These are phyloP conservation scores for Daedalea quercina DNA, from an alignment of 768 basidiomycete genomes.

Conservation along the genomic window DNA sequence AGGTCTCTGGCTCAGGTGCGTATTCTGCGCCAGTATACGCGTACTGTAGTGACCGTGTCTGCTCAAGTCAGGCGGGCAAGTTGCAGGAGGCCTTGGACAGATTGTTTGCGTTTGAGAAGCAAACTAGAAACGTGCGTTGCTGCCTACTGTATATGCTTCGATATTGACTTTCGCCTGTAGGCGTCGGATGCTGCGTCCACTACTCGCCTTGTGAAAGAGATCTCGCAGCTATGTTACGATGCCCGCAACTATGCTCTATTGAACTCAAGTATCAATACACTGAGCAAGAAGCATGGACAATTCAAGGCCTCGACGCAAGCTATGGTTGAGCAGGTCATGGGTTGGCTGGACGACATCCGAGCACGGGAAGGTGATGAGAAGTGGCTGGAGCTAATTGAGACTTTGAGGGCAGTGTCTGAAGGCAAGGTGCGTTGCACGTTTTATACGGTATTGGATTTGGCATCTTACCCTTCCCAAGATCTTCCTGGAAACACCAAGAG, in stretches of 20 bases:
- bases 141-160: neutral
- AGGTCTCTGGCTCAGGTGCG: constrained; percentile 66
- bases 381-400: constrained; percentile 88
- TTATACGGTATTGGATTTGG: no score
- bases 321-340: constrained; percentile 85
- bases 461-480: no score
- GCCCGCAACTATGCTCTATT: constrained; percentile 63
- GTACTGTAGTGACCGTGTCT: constrained; percentile 7
- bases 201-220: constrained; percentile 70
- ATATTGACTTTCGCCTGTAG: constrained; percentile 32
- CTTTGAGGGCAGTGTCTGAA: constrained; percentile 86
- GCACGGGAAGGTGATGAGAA: constrained; percentile 56
- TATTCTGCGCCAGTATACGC: neutral
- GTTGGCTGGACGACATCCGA: constrained; percentile 75
- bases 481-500: constrained; percentile 93
- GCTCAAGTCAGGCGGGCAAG: constrained; percentile 56
- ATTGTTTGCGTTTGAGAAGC: constrained; percentile 86
- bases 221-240: constrained; percentile 66
- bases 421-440: constrained; percentile 66
- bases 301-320: constrained; percentile 83
- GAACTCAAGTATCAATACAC: constrained; percentile 57
- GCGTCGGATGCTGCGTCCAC: constrained; percentile 94
- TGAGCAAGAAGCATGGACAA: constrained; percentile 97
- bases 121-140: constrained; percentile 80
- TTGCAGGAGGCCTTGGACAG: constrained; percentile 86